Conservation (phyloP, 345 rosid species). For the Ceriops tagal region DNA sequence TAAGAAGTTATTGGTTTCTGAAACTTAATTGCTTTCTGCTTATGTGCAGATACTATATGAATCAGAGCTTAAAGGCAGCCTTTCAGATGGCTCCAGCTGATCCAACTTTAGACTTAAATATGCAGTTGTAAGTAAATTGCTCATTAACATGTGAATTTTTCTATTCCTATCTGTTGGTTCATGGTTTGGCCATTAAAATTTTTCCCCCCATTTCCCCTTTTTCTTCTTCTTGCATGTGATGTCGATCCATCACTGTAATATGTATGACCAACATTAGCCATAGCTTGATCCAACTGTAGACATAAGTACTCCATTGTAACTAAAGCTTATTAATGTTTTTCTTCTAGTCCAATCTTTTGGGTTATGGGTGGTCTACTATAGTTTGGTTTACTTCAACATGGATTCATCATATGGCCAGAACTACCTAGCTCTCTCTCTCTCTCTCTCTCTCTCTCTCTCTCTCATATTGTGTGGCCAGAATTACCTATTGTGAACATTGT, state of each 20-base stretch:
- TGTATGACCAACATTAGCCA: background rate
- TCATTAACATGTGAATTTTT: background rate
- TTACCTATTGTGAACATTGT: no score
- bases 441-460: no score
- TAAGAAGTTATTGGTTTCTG: conserved; percentile 10
- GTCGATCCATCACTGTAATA: background rate
- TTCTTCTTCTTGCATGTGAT: background rate
- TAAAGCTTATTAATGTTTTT: no score
- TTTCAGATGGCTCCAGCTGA: conserved; percentile 92
- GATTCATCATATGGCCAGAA: no score
- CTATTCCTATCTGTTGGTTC: background rate
- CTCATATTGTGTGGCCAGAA: no score
- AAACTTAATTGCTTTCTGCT: conserved; percentile 14
- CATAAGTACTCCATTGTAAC: no score
- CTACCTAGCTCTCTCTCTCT: no score
- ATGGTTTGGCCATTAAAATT: background rate
- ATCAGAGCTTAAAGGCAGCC: conserved; percentile 69
- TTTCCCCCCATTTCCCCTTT: background rate
- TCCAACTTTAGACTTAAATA: conserved; percentile 92
- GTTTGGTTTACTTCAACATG: no score
- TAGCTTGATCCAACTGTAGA: no score
- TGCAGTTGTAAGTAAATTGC: conserved; percentile 72
- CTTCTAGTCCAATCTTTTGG: no score
- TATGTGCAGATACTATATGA: conserved; percentile 55
- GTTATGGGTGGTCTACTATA: no score